phyloP scores from a whole-genome alignment of 306 rosid genomes.

The Abrus precatorius region DNA sequence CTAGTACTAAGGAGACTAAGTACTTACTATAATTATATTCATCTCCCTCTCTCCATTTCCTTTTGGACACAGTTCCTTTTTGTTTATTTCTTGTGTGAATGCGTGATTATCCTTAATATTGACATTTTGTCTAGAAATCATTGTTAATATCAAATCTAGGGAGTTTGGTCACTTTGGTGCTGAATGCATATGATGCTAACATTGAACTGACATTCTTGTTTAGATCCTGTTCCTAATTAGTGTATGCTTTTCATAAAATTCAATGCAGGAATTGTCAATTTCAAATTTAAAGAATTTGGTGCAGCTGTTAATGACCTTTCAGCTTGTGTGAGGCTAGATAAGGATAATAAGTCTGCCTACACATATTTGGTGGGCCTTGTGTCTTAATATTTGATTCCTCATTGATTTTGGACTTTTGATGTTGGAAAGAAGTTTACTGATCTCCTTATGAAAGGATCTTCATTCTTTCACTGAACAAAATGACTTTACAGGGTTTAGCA shows the following conservation, averaged over 20 bases:
- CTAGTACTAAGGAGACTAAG: background rate
- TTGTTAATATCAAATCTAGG: conserved; percentile 30
- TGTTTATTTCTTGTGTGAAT: background rate
- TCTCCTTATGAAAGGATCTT: conserved; percentile 4
- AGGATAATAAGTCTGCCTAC: conserved; percentile 78
- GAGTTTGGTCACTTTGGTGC: conserved; percentile 39
- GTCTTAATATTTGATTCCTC: conserved; percentile 33
- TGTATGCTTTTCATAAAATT: conserved; percentile 23
- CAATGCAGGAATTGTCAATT: conserved; percentile 84
- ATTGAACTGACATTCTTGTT: conserved; percentile 1
- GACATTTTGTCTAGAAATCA: background rate
- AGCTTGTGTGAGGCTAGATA: conserved; percentile 78
- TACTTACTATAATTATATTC: background rate
- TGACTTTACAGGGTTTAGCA: conserved; percentile 79
- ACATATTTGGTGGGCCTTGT: conserved; percentile 78
- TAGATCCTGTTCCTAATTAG: background rate
- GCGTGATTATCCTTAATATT: background rate
- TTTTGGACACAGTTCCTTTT: background rate
- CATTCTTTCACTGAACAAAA: conserved; percentile 46
- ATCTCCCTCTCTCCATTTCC: background rate
- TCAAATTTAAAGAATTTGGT: conserved; percentile 88
- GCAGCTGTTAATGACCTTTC: conserved; percentile 84
- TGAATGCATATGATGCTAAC: background rate
- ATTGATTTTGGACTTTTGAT: conserved; percentile 44
- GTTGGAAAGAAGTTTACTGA: conserved; percentile 4